phyloP scores from a whole-genome alignment of 352 stramenopile genomes.

The Thalassiosira mediterranea region DNA sequence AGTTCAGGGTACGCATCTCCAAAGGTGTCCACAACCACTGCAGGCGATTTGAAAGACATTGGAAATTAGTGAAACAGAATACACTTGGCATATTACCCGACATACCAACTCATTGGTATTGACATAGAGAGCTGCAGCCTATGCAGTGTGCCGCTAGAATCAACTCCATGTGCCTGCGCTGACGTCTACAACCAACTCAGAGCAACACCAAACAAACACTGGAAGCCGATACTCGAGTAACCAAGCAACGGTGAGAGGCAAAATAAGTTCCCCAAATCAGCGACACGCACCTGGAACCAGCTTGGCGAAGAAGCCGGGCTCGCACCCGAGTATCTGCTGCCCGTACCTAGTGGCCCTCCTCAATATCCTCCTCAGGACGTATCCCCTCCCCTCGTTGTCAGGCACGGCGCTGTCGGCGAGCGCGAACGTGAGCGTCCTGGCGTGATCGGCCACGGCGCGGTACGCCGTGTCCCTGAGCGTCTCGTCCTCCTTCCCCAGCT shows the following conservation, averaged over 20 bases:
- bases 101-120: no score
- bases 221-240: no score
- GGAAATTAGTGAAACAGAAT: no score
- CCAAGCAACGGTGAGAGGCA: no score
- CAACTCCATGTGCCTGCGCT: neutral
- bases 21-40: constrained; percentile 91
- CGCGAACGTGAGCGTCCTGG: constrained; percentile 96
- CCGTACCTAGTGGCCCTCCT: constrained; percentile 96
- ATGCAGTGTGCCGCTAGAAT: neutral
- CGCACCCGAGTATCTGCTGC: constrained; percentile 95
- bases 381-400: constrained; percentile 96
- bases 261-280: no score
- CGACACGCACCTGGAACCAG: constrained; percentile 87
- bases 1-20: constrained; percentile 96
- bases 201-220: no score
- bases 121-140: no score
- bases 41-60: no score
- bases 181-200: no score
- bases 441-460: constrained; percentile 97
- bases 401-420: constrained; percentile 97
- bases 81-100: no score
- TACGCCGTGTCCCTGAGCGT: constrained; percentile 89
- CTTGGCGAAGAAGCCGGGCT: constrained; percentile 92
- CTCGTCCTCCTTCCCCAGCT: constrained; percentile 89
- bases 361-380: constrained; percentile 98